These are phyloP conservation scores for Beta vulgaris DNA, from an alignment of 148 eudicot species.

Conservation along the genomic window DNA sequence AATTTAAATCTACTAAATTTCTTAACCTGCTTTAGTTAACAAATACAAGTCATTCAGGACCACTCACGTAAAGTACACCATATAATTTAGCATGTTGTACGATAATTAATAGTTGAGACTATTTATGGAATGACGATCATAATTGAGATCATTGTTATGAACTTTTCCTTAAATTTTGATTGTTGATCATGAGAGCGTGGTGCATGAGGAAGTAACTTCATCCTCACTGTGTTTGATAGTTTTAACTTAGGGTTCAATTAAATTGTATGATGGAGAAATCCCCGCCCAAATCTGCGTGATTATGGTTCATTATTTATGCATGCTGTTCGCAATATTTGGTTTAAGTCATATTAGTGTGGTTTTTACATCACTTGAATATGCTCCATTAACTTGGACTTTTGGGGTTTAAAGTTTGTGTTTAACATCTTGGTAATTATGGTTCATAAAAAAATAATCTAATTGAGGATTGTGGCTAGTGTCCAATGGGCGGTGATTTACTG, in stretches of 20 bases:
- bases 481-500: constrained; percentile 20
- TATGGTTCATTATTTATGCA: constrained; percentile 24
- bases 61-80: too few relatives aligned
- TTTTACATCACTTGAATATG: constrained; percentile 3
- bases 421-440: constrained; percentile 25
- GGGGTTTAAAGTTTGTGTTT: constrained; percentile 5
- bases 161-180: too few relatives aligned
- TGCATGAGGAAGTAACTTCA: neutral
- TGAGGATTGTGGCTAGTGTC: constrained; percentile 17
- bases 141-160: too few relatives aligned
- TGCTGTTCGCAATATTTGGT: constrained; percentile 7
- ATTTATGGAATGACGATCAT: too few relatives aligned
- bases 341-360: constrained; percentile 6
- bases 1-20: too few relatives aligned
- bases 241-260: constrained; percentile 1
- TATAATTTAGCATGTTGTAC: too few relatives aligned
- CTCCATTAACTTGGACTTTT: constrained; percentile 13
- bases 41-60: too few relatives aligned
- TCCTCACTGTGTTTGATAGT: neutral
- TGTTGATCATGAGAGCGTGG: constrained; percentile 28
- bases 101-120: too few relatives aligned
- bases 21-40: too few relatives aligned
- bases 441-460: constrained; percentile 12
- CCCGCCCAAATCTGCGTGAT: constrained; percentile 23
- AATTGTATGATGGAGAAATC: constrained; percentile 14